phyloP scores from a whole-genome alignment of 2,329 filamentous ascomycete genomes.

The Hymenoscyphus fraxineus region DNA sequence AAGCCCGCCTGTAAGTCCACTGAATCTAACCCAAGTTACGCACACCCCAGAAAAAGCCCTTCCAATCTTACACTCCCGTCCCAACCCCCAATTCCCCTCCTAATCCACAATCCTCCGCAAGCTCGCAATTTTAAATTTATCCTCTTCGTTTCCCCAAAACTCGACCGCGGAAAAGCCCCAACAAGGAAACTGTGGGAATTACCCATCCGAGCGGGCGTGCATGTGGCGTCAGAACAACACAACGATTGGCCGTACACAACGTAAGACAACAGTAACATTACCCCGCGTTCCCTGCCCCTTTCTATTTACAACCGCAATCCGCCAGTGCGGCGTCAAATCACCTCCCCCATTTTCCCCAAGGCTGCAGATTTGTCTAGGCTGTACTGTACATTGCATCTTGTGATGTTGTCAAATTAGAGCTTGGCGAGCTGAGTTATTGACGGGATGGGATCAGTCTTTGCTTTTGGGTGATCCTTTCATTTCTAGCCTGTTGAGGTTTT shows the following conservation, averaged over 20 bases:
- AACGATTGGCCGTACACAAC: not conserved
- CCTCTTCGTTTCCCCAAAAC: not conserved
- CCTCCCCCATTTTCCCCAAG: not conserved
- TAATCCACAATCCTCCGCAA: too few relatives aligned
- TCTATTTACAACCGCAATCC: slow-evolving; percentile 2
- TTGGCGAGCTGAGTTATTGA: not conserved
- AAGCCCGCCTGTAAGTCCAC: too few relatives aligned
- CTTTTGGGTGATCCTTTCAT: not conserved
- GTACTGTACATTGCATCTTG: not conserved
- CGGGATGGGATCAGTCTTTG: not conserved
- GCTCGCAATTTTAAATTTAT: not conserved
- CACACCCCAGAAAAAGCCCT: too few relatives aligned
- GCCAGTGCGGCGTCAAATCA: not conserved
- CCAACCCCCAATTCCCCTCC: too few relatives aligned
- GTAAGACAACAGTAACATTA: not conserved
- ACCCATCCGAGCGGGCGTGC: not conserved
- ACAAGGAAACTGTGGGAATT: not conserved
- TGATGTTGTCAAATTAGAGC: not conserved
- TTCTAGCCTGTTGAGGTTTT: not conserved
- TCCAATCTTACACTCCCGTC: too few relatives aligned
- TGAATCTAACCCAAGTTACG: too few relatives aligned
- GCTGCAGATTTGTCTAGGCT: not conserved
- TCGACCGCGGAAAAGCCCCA: not conserved
- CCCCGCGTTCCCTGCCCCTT: not conserved
- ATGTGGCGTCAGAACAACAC: not conserved